Percentiles rank a stretch among this genome's conserved stretches.
Conservation (phyloP, 2,329 filamentous ascomycete genomes). For the Cercospora zeae-maydis region DNA sequence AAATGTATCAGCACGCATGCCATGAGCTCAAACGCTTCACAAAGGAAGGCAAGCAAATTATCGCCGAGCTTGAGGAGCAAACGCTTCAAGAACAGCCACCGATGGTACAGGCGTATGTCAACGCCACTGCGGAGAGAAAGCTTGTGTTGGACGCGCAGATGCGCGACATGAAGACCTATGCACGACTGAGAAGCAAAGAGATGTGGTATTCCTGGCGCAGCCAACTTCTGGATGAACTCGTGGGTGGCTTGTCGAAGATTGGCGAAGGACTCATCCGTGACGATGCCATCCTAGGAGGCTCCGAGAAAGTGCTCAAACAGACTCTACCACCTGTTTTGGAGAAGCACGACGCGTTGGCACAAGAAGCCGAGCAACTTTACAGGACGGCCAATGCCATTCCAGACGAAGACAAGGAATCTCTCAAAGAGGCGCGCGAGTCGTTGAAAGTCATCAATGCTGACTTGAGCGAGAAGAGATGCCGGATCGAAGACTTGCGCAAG, state of each 20-base stretch:
- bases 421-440: conserved; percentile 68
- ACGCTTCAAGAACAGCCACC: conserved; percentile 87
- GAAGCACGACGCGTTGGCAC: conserved; percentile 58
- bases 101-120: conserved; percentile 86
- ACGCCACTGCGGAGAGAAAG: conserved; percentile 77
- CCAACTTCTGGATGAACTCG: conserved; percentile 78
- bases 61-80: conserved; percentile 84
- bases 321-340: conserved; percentile 63
- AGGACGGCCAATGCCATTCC: conserved; percentile 70
- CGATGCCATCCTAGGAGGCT: conserved; percentile 61
- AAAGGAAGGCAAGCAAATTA: conserved; percentile 82
- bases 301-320: conserved; percentile 64
- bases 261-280: conserved; percentile 74
- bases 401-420: conserved; percentile 74
- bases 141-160: conserved; percentile 92
- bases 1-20: conserved; percentile 90
- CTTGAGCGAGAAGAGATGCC: conserved; percentile 64
- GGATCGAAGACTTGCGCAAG: conserved; percentile 63
- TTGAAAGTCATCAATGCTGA: conserved; percentile 63
- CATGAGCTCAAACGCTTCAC: conserved; percentile 97
- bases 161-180: conserved; percentile 93
- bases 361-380: conserved; percentile 62
- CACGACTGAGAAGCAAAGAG: conserved; percentile 83
- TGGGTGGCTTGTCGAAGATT: conserved; percentile 73
- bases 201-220: conserved; percentile 99